Percentiles rank a stretch among this genome's conserved stretches.
Evolutionary conservation across 176 grass and related monocot genomes (phyloP).

Genomic region (Zoysia pacifica): DNA sequence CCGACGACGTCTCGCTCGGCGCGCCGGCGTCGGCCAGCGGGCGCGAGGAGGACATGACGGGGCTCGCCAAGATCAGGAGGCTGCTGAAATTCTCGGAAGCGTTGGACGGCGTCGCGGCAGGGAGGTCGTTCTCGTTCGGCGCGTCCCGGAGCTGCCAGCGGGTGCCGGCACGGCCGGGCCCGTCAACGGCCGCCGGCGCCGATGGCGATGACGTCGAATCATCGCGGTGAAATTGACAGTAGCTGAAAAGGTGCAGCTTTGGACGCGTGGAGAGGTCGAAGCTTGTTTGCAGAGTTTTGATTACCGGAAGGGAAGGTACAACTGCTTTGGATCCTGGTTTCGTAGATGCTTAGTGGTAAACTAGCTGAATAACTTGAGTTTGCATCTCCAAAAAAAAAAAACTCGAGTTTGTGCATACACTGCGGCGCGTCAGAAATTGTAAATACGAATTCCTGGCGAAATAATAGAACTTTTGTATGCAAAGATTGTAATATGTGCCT

Average conservation of each 20-base stretch:
- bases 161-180: conserved; percentile 17
- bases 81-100: conserved; percentile 31
- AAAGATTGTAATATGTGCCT: not conserved
- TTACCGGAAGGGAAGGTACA: conserved; percentile 16
- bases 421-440: conserved; percentile 46
- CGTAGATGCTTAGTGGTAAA: not conserved
- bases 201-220: conserved; percentile 24
- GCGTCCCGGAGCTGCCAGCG: not conserved
- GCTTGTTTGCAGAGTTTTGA: conserved; percentile 15
- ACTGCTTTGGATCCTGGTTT: not conserved
- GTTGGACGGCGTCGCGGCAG: not conserved
- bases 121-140: conserved; percentile 31
- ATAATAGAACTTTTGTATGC: not conserved
- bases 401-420: conserved; percentile 36
- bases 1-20: conserved; percentile 29
- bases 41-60: conserved; percentile 30
- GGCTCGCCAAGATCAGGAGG: conserved; percentile 29
- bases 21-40: conserved; percentile 34
- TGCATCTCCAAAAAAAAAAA: not conserved
- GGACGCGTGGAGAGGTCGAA: not conserved
- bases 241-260: not conserved
- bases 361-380: not conserved
- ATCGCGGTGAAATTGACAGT: not conserved
- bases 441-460: conserved; percentile 46
- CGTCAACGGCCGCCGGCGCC: not conserved